Evolutionary conservation across 805 yeast genomes (phyloP).

Genomic region (Candida maris): DNA sequence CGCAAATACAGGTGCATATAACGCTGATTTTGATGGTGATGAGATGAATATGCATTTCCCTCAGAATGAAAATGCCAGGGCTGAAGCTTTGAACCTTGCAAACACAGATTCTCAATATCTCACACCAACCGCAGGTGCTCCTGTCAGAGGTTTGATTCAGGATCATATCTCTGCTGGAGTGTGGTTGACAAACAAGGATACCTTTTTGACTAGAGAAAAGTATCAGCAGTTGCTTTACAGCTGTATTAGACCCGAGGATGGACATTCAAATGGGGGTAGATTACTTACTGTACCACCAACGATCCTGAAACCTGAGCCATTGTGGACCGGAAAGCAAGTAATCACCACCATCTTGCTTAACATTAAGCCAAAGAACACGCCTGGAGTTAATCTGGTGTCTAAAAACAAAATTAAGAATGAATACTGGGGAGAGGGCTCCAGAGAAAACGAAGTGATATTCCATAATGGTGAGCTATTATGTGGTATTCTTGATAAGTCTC

Average conservation of each 20-base stretch:
- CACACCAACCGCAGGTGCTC: constrained; percentile 98
- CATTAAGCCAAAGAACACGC: constrained; percentile 80
- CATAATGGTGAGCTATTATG: constrained; percentile 80
- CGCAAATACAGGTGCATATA: constrained; percentile 98
- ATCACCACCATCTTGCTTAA: constrained; percentile 88
- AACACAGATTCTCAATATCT: constrained; percentile 96
- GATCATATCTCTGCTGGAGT: constrained; percentile 99
- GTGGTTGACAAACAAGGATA: constrained; percentile 92
- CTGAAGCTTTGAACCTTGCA: constrained; percentile 93
- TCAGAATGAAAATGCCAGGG: constrained; percentile 93
- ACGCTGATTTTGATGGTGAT: constrained; percentile 99
- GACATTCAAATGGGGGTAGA: constrained; percentile 70
- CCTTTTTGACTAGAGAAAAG: constrained; percentile 83
- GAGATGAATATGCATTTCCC: constrained; percentile 99
- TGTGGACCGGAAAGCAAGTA: constrained; percentile 98
- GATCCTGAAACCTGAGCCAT: constrained; percentile 74
- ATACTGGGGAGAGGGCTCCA: constrained; percentile 86
- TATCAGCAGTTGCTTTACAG: constrained; percentile 94
- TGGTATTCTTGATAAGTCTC: constrained; percentile 96
- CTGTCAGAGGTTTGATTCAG: constrained; percentile 97
- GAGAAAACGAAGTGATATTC: constrained; percentile 84
- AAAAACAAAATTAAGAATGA: constrained; percentile 89
- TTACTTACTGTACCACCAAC: constrained; percentile 88
- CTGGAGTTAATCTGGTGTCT: constrained; percentile 83
- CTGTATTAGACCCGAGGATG: constrained; percentile 95